Conservation (phyloP, 2,329 filamentous ascomycete species). For the Phialophora chinensis region DNA sequence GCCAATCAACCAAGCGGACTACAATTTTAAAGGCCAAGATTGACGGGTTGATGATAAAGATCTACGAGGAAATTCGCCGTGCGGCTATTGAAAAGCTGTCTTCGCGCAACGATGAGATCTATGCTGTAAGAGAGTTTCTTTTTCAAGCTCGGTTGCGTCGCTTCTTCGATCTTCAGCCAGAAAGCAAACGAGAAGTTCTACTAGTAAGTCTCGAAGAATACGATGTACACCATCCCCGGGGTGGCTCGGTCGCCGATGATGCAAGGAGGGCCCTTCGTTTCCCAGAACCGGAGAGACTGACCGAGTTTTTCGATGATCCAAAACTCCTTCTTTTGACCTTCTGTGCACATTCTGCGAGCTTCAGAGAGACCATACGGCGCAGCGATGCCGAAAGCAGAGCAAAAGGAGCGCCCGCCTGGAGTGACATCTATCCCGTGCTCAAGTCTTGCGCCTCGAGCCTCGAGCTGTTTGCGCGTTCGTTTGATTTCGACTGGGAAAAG, state of each 20-base stretch:
- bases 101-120: not conserved
- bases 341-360: conserved; percentile 32
- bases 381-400: conserved; percentile 18
- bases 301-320: conserved; percentile 14
- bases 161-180: conserved; percentile 13
- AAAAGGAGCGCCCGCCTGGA: conserved; percentile 14
- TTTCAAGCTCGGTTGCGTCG: conserved; percentile 12
- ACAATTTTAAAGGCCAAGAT: not conserved
- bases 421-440: conserved; percentile 17
- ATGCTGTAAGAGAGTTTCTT: conserved; percentile 10
- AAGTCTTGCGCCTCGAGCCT: conserved; percentile 22
- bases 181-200: not conserved
- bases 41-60: conserved; percentile 15
- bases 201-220: not conserved
- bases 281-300: conserved; percentile 12
- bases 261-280: conserved; percentile 16
- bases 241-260: conserved; percentile 8
- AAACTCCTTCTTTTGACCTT: conserved; percentile 30
- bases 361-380: conserved; percentile 18
- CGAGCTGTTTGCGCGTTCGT: conserved; percentile 31
- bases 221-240: not conserved
- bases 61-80: conserved; percentile 24
- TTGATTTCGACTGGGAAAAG: conserved; percentile 21
- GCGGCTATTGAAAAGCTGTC: conserved; percentile 1
- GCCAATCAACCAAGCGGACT: not conserved